A percentile compares a stretch with the other conserved stretches of the same genome.
phyloP scores from a whole-genome alignment of 768 basidiomycete genomes.

The Phlegmacium glaucopus region DNA sequence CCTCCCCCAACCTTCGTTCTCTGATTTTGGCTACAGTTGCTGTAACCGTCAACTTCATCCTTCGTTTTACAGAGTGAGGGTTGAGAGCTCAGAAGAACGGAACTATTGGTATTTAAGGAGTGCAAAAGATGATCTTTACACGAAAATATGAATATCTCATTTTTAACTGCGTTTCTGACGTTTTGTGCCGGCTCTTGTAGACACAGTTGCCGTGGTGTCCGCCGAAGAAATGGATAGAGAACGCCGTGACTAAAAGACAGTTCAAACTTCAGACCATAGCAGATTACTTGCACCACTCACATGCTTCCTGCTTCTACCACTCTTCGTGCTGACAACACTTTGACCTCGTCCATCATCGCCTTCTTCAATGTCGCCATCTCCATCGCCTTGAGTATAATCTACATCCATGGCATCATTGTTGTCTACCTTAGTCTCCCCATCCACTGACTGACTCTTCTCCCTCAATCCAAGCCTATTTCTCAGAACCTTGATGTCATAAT shows the following conservation, averaged over 20 bases:
- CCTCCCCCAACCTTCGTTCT: conserved; percentile 5
- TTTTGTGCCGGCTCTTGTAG: conserved; percentile 48
- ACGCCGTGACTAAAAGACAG: conserved; percentile 42
- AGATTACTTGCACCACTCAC: conserved; percentile 31
- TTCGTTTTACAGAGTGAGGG: conserved; percentile 63
- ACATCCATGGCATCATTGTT: conserved; percentile 32
- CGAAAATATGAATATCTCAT: no score
- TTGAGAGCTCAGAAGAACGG: neutral
- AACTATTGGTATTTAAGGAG: neutral
- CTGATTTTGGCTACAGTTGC: conserved; percentile 49
- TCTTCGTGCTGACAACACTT: conserved; percentile 59
- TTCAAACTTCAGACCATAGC: neutral
- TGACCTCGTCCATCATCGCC: conserved; percentile 55
- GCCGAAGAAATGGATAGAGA: conserved; percentile 76
- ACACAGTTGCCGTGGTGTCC: conserved; percentile 49
- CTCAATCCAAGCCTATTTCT: conserved; percentile 57
- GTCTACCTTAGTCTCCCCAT: conserved; percentile 28
- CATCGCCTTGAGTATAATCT: conserved; percentile 21
- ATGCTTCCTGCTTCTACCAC: conserved; percentile 56
- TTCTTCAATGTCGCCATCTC: conserved; percentile 33
- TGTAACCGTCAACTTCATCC: conserved; percentile 79
- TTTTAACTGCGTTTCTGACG: conserved; percentile 52
- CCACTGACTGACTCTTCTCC: conserved; percentile 38
- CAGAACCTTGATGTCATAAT: conserved; percentile 77
- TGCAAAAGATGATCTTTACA: no score